Conservation (phyloP, 495 filamentous ascomycete genomes). For the Hypoxylon lienhwacheense region DNA sequence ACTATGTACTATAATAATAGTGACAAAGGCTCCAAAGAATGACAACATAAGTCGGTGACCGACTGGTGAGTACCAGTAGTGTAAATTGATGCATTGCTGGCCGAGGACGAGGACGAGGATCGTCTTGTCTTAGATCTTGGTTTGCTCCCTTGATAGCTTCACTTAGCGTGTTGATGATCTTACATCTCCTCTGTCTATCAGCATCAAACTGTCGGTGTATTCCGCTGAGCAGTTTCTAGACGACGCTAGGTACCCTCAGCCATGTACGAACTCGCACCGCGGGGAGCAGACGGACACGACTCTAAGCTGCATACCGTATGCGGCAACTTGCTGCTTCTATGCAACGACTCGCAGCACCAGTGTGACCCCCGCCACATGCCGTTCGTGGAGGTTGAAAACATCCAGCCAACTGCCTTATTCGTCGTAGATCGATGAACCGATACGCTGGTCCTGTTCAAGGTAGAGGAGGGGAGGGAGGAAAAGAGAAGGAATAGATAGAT, state of each 20-base stretch:
- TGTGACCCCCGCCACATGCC: slow-evolving; percentile 35
- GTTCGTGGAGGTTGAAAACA: slow-evolving; percentile 30
- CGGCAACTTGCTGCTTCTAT: slow-evolving; percentile 33
- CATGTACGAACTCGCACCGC: slow-evolving; percentile 29
- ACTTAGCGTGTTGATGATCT: slow-evolving; percentile 32
- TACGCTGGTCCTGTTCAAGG: slow-evolving; percentile 19
- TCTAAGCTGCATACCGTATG: slow-evolving; percentile 31
- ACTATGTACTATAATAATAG: too few species aligned
- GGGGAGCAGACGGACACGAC: slow-evolving; percentile 28
- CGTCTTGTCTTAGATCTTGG: slow-evolving; percentile 33
- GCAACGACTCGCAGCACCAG: slow-evolving; percentile 22
- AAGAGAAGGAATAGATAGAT: neutral
- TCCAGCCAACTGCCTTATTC: slow-evolving; percentile 31
- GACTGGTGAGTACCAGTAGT: too few species aligned
- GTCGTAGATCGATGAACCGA: slow-evolving; percentile 20
- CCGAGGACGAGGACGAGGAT: slow-evolving; percentile 21
- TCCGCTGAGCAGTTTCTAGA: slow-evolving; percentile 7
- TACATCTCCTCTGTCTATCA: slow-evolving; percentile 24
- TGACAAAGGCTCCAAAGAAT: neutral
- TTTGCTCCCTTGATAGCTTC: slow-evolving; percentile 30
- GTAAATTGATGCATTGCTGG: slow-evolving; percentile 13
- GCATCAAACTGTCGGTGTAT: slow-evolving; percentile 33
- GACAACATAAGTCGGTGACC: slow-evolving; percentile 17
- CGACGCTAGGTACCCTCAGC: slow-evolving; percentile 11
- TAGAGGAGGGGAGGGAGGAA: neutral